Conservation (phyloP, 163 green algal genomes). For the Chlorella variabilis region DNA sequence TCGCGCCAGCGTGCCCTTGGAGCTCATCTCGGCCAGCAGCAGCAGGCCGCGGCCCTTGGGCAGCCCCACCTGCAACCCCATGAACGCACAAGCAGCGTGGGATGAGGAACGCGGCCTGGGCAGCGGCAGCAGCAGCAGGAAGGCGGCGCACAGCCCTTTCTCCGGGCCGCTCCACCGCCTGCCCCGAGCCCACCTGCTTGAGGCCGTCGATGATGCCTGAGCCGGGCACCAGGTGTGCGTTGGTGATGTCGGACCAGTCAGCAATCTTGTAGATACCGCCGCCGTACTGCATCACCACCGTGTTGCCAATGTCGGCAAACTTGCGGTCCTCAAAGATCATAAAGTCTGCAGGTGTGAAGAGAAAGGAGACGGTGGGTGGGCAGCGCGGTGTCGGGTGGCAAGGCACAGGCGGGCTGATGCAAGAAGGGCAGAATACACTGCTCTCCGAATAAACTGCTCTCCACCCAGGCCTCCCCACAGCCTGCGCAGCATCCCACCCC, state of each 20-base stretch:
- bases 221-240: slow-evolving; percentile 96
- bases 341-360: slow-evolving; percentile 80
- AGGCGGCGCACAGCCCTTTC: too few species aligned
- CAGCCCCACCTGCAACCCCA: slow-evolving; percentile 53
- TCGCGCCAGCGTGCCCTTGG: slow-evolving; percentile 60
- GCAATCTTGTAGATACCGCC: slow-evolving; percentile 97
- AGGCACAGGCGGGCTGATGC: too few species aligned
- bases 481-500: background rate
- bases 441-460: too few species aligned
- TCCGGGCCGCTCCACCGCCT: too few species aligned
- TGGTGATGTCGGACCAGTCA: slow-evolving; percentile 98
- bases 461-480: too few species aligned
- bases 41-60: slow-evolving; percentile 79
- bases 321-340: slow-evolving; percentile 99
- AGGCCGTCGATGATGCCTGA: slow-evolving; percentile 98
- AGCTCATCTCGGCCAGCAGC: slow-evolving; percentile 95
- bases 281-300: slow-evolving; percentile 92
- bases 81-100: too few species aligned
- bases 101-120: background rate
- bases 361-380: too few species aligned
- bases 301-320: slow-evolving; percentile 99
- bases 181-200: slow-evolving; percentile 78
- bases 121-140: background rate
- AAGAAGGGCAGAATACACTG: too few species aligned
- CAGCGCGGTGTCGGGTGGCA: too few species aligned